Percentiles rank a stretch among this genome's conserved stretches.
Conservation (phyloP, 2,329 filamentous ascomycete species). For the Chaetomiaceae sp. region DNA sequence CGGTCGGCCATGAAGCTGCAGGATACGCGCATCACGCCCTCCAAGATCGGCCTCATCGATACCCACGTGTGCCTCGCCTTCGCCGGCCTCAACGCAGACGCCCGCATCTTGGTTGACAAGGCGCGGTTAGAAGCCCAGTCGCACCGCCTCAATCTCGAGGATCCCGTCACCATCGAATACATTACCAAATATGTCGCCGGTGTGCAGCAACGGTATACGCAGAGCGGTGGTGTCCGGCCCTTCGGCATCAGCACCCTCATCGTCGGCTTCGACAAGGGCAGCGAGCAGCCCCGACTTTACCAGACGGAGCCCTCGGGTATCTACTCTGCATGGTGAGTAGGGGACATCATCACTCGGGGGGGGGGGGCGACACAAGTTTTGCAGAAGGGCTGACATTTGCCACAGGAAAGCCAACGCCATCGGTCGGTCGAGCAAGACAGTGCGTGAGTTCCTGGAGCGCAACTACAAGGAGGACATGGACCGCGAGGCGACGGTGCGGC, state of each 20-base stretch:
- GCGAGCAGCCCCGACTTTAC: slow-evolving; percentile 83
- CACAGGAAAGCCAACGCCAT: slow-evolving; percentile 98
- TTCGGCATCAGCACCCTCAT: slow-evolving; percentile 98
- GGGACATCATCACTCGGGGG: too few relatives aligned
- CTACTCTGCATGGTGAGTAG: slow-evolving; percentile 90
- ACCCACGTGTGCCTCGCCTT: slow-evolving; percentile 96
- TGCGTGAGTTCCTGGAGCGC: slow-evolving; percentile 95
- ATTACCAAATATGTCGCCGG: slow-evolving; percentile 98
- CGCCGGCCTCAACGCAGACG: slow-evolving; percentile 94
- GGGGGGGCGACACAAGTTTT: not conserved
- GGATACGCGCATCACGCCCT: slow-evolving; percentile 97
- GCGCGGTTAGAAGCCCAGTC: slow-evolving; percentile 95
- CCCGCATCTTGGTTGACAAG: slow-evolving; percentile 96
- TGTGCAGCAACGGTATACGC: slow-evolving; percentile 97
- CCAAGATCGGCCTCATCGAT: slow-evolving; percentile 95
- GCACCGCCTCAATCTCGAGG: slow-evolving; percentile 93
- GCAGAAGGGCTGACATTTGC: not conserved
- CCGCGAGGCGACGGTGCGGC: slow-evolving; percentile 88
- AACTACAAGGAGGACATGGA: slow-evolving; percentile 99
- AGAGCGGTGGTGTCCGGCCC: slow-evolving; percentile 96
- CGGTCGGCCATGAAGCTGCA: slow-evolving; percentile 98
- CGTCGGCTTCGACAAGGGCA: slow-evolving; percentile 95
- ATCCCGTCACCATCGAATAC: slow-evolving; percentile 97
- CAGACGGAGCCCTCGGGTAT: slow-evolving; percentile 99
- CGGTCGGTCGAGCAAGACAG: slow-evolving; percentile 96